phyloP scores from a whole-genome alignment of 805 yeast species.

The Candida yuanshanica region DNA sequence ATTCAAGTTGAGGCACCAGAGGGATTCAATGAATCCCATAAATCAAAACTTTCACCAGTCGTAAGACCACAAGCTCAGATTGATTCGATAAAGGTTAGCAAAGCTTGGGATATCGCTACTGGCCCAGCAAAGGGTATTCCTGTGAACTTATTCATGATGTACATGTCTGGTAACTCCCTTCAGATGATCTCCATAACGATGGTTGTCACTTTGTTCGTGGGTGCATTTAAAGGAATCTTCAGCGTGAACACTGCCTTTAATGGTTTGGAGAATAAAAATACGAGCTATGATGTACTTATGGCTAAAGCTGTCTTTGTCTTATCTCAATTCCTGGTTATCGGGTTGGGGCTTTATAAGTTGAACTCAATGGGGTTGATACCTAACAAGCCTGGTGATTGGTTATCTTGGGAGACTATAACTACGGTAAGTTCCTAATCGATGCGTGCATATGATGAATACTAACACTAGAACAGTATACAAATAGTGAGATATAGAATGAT shows the following conservation, averaged over 20 bases:
- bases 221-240: constrained; percentile 69
- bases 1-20: constrained; percentile 5
- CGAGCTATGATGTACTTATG: constrained; percentile 24
- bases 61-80: constrained; percentile 7
- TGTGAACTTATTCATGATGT: constrained; percentile 84
- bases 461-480: constrained; percentile 8
- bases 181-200: constrained; percentile 90
- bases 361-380: constrained; percentile 89
- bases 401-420: constrained; percentile 65
- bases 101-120: constrained; percentile 83
- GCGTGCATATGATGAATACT: neutral
- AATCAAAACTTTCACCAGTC: constrained; percentile 7
- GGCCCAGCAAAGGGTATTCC: constrained; percentile 85
- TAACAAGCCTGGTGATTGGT: constrained; percentile 83
- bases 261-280: constrained; percentile 36
- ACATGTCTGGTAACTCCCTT: constrained; percentile 85
- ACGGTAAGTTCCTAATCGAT: neutral
- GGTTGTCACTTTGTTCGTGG: constrained; percentile 76
- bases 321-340: constrained; percentile 50
- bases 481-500: neutral
- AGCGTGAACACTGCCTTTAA: constrained; percentile 51
- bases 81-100: constrained; percentile 27
- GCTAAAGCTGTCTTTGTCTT: constrained; percentile 32
- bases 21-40: constrained; percentile 4
- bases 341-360: constrained; percentile 79